Evolutionary conservation across 2,329 filamentous ascomycete species (phyloP).

Genomic region (Pseudocercospora musae): DNA sequence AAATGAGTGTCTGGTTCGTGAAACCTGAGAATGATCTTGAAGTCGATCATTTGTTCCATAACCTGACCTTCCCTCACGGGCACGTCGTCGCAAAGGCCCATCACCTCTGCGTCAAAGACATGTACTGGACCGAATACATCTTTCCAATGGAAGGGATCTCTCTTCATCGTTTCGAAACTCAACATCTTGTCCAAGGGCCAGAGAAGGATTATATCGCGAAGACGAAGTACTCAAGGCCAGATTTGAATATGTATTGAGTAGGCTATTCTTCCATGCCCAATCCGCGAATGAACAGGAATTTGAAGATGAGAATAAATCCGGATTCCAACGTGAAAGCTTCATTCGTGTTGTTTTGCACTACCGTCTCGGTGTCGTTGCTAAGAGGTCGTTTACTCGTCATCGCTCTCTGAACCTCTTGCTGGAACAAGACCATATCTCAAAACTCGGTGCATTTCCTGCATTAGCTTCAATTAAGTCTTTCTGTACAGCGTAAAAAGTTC

Average conservation of each 20-base stretch:
- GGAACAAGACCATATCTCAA: conserved; percentile 51
- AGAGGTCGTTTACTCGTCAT: conserved; percentile 8
- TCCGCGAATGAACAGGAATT: conserved; percentile 32
- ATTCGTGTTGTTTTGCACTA: too few species aligned
- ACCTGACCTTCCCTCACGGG: conserved; percentile 56
- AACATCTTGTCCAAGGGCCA: conserved; percentile 66
- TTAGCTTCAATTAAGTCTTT: conserved; percentile 42
- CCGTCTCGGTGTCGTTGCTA: too few species aligned
- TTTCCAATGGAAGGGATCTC: conserved; percentile 54
- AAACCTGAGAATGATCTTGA: conserved; percentile 57
- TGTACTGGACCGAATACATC: conserved; percentile 69
- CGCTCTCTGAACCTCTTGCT: conserved; percentile 39
- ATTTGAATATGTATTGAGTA: not conserved
- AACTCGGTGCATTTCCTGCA: conserved; percentile 43
- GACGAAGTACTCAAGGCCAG: conserved; percentile 36
- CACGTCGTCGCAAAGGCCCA: conserved; percentile 54
- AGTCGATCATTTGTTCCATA: conserved; percentile 71
- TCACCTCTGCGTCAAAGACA: conserved; percentile 68
- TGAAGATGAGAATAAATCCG: conserved; percentile 31
- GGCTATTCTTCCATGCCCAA: not conserved
- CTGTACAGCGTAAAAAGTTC: too few species aligned
- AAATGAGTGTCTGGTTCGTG: conserved; percentile 70
- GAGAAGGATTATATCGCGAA: conserved; percentile 65
- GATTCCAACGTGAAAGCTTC: too few species aligned
- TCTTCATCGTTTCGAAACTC: conserved; percentile 57